Percentiles rank a stretch among this genome's conserved stretches.
Conservation (phyloP, 257 asterid species). For the Gardenia jasminoides region DNA sequence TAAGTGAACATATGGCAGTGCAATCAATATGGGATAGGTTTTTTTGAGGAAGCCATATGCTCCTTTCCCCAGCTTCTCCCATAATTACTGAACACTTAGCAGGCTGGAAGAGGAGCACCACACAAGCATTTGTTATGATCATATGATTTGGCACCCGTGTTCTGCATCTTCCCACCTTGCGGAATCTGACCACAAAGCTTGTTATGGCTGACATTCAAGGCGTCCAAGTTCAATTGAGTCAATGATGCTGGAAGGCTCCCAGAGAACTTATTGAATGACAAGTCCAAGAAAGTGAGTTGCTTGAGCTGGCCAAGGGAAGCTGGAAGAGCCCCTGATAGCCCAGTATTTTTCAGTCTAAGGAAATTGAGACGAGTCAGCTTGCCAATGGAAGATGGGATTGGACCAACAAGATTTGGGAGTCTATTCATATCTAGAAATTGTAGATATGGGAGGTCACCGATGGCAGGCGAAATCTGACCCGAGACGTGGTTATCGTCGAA, state of each 20-base stretch:
- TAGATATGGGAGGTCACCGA: constrained; percentile 45
- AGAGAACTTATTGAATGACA: constrained; percentile 26
- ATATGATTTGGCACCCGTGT: constrained; percentile 26
- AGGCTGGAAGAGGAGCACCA: constrained; percentile 48
- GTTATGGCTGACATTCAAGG: constrained; percentile 56
- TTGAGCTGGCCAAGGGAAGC: constrained; percentile 36
- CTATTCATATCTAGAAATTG: constrained; percentile 7
- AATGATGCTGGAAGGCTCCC: constrained; percentile 49
- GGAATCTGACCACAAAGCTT: constrained; percentile 62
- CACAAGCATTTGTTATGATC: constrained; percentile 58
- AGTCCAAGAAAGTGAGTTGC: constrained; percentile 14
- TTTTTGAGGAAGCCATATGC: too few species aligned
- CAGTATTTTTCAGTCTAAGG: constrained; percentile 25
- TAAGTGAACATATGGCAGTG: too few species aligned
- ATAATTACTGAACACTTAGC: neutral
- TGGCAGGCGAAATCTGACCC: constrained; percentile 47
- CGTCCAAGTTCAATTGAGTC: constrained; percentile 18
- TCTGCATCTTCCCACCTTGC: constrained; percentile 31
- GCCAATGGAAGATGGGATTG: constrained; percentile 36
- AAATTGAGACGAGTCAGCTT: constrained; percentile 25
- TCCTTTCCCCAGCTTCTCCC: neutral
- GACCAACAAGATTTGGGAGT: constrained; percentile 29
- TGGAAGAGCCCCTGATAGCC: constrained; percentile 38
- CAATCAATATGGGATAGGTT: too few species aligned
- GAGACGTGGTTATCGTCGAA: constrained; percentile 28